A percentile compares a stretch with the other conserved stretches of the same genome.
Conservation (phyloP, 1,139 yeast species). For the Sugiyamaella grinbergsii region DNA sequence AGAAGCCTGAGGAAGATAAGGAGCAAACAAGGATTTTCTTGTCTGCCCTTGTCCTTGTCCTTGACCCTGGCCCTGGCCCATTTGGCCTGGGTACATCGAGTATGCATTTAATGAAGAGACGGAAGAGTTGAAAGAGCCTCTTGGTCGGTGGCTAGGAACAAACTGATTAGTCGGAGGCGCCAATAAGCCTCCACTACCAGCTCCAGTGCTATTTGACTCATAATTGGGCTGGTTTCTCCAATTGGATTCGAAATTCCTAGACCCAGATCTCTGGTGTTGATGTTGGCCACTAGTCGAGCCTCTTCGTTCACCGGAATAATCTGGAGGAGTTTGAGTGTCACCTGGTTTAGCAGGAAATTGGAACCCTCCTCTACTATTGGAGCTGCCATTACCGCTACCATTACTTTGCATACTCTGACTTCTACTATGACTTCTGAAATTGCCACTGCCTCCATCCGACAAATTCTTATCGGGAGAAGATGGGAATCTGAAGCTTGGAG, state of each 20-base stretch:
- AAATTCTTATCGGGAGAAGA: constrained; percentile 45
- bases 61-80: constrained; percentile 36
- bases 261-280: constrained; percentile 50
- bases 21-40: constrained; percentile 91
- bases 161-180: constrained; percentile 48
- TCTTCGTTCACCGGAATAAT: constrained; percentile 20
- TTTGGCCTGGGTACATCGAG: constrained; percentile 29
- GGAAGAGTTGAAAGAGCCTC: constrained; percentile 66
- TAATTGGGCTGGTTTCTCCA: constrained; percentile 40
- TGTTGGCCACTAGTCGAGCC: constrained; percentile 25
- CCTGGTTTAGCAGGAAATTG: constrained; percentile 17
- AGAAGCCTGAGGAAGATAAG: constrained; percentile 90
- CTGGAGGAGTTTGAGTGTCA: constrained; percentile 2
- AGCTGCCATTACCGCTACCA: constrained; percentile 3
- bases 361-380: constrained; percentile 7
- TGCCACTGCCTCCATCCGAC: constrained; percentile 5
- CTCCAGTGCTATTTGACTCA: constrained; percentile 7
- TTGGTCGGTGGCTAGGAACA: constrained; percentile 77
- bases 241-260: constrained; percentile 54
- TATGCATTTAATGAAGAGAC: constrained; percentile 55
- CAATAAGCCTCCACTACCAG: constrained; percentile 23
- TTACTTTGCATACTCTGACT: constrained; percentile 24
- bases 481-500: constrained; percentile 54
- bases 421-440: constrained; percentile 16
- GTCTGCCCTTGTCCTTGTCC: constrained; percentile 30